These are phyloP conservation scores for Pholiota molesta DNA, from an alignment of 768 basidiomycete species.

Conservation along the genomic window DNA sequence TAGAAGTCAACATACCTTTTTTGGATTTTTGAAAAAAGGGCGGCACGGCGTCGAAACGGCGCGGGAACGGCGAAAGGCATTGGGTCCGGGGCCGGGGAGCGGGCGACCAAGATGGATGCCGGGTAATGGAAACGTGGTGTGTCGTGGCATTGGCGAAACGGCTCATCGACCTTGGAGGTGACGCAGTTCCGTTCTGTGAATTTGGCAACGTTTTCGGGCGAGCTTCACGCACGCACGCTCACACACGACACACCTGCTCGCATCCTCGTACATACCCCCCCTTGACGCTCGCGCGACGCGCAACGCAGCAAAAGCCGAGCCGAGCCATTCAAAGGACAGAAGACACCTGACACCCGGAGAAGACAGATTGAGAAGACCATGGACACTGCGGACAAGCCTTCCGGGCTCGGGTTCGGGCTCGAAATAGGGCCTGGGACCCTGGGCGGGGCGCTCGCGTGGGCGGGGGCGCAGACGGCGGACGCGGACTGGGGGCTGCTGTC, in stretches of 20 bases:
- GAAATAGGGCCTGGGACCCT: background rate
- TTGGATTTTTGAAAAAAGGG: background rate
- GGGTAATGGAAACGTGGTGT: background rate
- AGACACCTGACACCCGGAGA: background rate
- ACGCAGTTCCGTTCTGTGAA: background rate
- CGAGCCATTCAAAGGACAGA: no score
- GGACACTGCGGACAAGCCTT: background rate
- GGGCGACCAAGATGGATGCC: background rate
- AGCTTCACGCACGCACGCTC: background rate
- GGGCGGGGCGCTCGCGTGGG: background rate
- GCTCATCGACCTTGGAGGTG: background rate
- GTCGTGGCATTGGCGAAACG: background rate
- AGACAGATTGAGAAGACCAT: background rate
- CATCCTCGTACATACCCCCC: no score
- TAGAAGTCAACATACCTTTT: no score
- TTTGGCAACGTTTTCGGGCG: background rate
- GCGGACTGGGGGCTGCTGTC: slow-evolving; percentile 62
- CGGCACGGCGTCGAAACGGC: background rate
- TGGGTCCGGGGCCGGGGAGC: background rate
- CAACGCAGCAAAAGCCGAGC: no score
- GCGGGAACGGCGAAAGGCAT: background rate
- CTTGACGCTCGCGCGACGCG: no score
- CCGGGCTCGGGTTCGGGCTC: background rate
- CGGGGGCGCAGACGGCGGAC: background rate
- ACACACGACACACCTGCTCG: background rate